Conservation (phyloP, 2,329 filamentous ascomycete genomes). For the Scopulariopsis brevicaulis region DNA sequence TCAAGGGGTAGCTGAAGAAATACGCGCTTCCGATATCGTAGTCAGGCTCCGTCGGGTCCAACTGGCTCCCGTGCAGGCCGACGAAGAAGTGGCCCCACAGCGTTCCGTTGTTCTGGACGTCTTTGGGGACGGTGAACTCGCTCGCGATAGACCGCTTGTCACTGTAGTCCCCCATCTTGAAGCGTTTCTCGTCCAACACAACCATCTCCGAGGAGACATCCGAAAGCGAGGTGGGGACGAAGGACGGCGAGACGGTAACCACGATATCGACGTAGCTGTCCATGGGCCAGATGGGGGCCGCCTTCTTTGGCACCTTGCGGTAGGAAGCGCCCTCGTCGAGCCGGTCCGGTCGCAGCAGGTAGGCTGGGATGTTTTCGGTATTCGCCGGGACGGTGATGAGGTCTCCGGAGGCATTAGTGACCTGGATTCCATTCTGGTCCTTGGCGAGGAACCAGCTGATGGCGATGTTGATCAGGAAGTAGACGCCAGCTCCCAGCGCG, state of each 20-base stretch:
- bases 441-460: slow-evolving; percentile 41
- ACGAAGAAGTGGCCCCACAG: slow-evolving; percentile 93
- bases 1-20: slow-evolving; percentile 75
- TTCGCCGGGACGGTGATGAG: slow-evolving; percentile 41
- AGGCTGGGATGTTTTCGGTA: slow-evolving; percentile 49
- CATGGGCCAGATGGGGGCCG: slow-evolving; percentile 81
- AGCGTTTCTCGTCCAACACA: slow-evolving; percentile 70
- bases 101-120: slow-evolving; percentile 84
- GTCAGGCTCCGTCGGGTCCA: slow-evolving; percentile 62
- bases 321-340: slow-evolving; percentile 52
- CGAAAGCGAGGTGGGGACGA: slow-evolving; percentile 56
- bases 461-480: slow-evolving; percentile 46
- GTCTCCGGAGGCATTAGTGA: slow-evolving; percentile 39
- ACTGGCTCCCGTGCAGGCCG: slow-evolving; percentile 58
- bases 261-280: slow-evolving; percentile 71
- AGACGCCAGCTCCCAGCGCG: slow-evolving; percentile 40
- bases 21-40: slow-evolving; percentile 71
- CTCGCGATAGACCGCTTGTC: slow-evolving; percentile 71
- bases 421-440: slow-evolving; percentile 32
- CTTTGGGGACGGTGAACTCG: slow-evolving; percentile 62
- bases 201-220: slow-evolving; percentile 54
- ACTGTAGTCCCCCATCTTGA: slow-evolving; percentile 66
- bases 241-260: slow-evolving; percentile 71
- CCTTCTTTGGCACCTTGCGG: slow-evolving; percentile 52
- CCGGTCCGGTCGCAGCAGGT: slow-evolving; percentile 48